A percentile compares a stretch with the other conserved stretches of the same genome.
phyloP scores from a whole-genome alignment of 2,329 filamentous ascomycete species.

The Cercospora brassicicola region DNA sequence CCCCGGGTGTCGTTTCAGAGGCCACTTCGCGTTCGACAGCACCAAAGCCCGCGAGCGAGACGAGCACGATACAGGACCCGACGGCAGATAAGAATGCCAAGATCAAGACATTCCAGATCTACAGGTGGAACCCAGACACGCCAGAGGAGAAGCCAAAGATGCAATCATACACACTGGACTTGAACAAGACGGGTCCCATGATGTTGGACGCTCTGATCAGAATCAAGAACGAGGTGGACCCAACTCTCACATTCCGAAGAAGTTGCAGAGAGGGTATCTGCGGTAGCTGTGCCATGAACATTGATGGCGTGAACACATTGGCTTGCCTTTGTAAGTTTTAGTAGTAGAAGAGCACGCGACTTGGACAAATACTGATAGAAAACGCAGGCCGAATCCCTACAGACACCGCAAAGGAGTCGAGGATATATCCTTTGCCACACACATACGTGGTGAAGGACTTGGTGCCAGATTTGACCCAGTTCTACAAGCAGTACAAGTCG shows the following conservation, averaged over 20 bases:
- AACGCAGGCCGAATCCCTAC: constrained; percentile 84
- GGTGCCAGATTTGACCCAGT: constrained; percentile 94
- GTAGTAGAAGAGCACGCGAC: neutral
- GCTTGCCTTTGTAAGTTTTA: constrained; percentile 85
- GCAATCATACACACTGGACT: constrained; percentile 90
- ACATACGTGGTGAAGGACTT: constrained; percentile 99
- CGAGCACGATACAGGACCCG: constrained; percentile 63
- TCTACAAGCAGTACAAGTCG: constrained; percentile 99
- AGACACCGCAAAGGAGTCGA: constrained; percentile 75
- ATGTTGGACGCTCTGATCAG: constrained; percentile 93
- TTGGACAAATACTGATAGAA: constrained; percentile 18
- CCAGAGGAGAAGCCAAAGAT: constrained; percentile 91
- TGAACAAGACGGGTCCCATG: constrained; percentile 99
- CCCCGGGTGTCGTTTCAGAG: constrained; percentile 30
- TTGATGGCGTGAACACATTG: constrained; percentile 96
- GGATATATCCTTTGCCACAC: constrained; percentile 97
- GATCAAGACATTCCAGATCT: constrained; percentile 96
- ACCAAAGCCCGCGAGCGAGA: constrained; percentile 52
- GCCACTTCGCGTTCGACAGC: constrained; percentile 35
- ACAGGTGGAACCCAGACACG: constrained; percentile 95
- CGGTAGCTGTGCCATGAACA: constrained; percentile 99
- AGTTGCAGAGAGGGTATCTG: constrained; percentile 98
- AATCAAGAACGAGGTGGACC: constrained; percentile 99
- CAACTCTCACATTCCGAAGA: constrained; percentile 91
- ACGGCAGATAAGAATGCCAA: constrained; percentile 57